phyloP scores from a whole-genome alignment of 495 filamentous ascomycete species.

The Lasiosphaeriaceae sp. region DNA sequence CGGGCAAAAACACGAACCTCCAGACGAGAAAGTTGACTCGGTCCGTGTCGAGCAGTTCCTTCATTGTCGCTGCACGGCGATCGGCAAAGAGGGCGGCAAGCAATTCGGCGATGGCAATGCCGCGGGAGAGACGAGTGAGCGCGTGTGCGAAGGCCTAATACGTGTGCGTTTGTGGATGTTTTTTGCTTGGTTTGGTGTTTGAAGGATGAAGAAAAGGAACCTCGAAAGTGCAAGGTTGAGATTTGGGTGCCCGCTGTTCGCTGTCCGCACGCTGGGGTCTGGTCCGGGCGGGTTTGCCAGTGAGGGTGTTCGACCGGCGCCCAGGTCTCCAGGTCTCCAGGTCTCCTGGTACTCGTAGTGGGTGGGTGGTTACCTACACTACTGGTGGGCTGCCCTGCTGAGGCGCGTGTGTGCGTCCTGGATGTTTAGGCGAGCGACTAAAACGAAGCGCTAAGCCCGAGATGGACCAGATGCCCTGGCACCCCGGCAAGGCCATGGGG shows the following conservation, averaged over 20 bases:
- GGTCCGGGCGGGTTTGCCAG: conserved; percentile 17
- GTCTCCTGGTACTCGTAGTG: background rate
- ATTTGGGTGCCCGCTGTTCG: conserved; percentile 16
- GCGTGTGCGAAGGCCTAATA: conserved; percentile 13
- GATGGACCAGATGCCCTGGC: background rate
- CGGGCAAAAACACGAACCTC: conserved; percentile 64
- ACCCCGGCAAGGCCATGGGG: background rate
- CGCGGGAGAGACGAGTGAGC: conserved; percentile 9
- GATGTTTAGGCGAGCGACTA: conserved; percentile 35
- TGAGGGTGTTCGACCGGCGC: no score
- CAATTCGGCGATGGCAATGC: conserved; percentile 13
- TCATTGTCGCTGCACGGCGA: conserved; percentile 41
- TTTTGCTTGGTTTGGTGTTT: conserved; percentile 15
- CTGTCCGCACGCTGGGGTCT: conserved; percentile 8
- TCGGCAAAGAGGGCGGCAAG: conserved; percentile 25
- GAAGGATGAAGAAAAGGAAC: conserved; percentile 28
- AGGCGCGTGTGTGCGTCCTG: conserved; percentile 13
- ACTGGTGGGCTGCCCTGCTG: conserved; percentile 27
- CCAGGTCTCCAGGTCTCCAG: conserved; percentile 12
- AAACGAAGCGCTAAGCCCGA: conserved; percentile 15
- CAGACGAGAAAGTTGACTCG: conserved; percentile 98
- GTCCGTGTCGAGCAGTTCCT: conserved; percentile 74
- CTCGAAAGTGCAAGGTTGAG: conserved; percentile 31
- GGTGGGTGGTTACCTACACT: no score
- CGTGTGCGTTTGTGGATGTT: conserved; percentile 8